Evolutionary conservation across 192 early-diverging fungal genomes (phyloP).

Genomic region (Gonapodya prolifera): DNA sequence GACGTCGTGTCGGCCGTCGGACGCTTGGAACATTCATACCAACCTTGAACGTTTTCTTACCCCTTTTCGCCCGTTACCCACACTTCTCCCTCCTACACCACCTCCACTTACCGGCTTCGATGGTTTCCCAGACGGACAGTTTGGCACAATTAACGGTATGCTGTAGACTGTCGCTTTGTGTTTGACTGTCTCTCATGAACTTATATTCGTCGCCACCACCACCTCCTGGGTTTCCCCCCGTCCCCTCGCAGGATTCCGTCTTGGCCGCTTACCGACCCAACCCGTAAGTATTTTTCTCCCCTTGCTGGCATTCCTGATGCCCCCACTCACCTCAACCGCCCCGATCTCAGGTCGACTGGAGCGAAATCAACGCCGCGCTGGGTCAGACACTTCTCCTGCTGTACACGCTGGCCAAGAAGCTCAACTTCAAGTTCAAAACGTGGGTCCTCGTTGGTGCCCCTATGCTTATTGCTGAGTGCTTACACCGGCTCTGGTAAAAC

Average conservation of each 20-base stretch:
- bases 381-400: constrained; percentile 78
- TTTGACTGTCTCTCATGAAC: constrained; percentile 1
- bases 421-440: constrained; percentile 68
- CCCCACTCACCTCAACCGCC: too few species aligned
- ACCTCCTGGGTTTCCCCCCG: too few species aligned
- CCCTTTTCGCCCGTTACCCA: too few species aligned
- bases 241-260: constrained; percentile 41
- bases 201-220: too few species aligned
- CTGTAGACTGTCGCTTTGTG: background rate
- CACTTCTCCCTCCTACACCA: too few species aligned
- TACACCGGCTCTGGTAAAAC: background rate
- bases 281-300: constrained; percentile 26
- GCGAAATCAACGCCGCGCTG: constrained; percentile 92
- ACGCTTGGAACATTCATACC: too few species aligned
- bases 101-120: too few species aligned
- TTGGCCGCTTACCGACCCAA: constrained; percentile 65
- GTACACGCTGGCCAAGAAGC: constrained; percentile 72
- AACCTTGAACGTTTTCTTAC: too few species aligned
- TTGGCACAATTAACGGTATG: constrained; percentile 81
- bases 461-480: background rate
- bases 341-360: constrained; percentile 81
- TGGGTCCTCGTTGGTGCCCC: constrained; percentile 15
- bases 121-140: constrained; percentile 59
- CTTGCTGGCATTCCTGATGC: constrained; percentile 6
- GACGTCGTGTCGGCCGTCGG: too few species aligned